Base-by-base conservation (phyloP, 2,329 filamentous ascomycete genomes). In the Aureobasidium pullulans region DNA sequence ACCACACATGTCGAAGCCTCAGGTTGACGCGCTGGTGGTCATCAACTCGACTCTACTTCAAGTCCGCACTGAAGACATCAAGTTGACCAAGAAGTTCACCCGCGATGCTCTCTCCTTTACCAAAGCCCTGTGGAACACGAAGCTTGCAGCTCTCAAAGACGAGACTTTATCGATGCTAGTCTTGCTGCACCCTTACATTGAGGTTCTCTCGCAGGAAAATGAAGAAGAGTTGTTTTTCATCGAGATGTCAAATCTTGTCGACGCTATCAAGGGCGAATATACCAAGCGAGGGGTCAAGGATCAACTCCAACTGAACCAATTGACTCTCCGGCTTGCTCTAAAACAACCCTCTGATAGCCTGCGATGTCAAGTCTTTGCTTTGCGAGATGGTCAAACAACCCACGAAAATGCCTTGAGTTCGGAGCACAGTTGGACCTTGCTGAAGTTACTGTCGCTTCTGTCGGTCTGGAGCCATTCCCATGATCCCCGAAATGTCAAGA, bases 231-330 rank as follows among this genome's bases (percentile, higher is more conserved):
- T 58, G n/a, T 44, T 71, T 23, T 59, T 61, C n/a, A 23, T 56
- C 40, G 69, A 72, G 23, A 42, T 96, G 6, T 83, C 87, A 63
- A 81, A 82, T n/a, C 72, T 96, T 1, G 70, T 85, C 36, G 86
- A 91, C 46, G 78, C 81, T 4, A 73, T 99, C n/a, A 87, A 86
- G 76, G 75, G 76, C 8, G 93, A 96, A 67, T 97, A 97, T 71
- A 79, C 83, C 4, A 85, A 79, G 63, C 82, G 90, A 62, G 79
- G 84, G 37, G 84, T 88, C 49, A 84, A 84, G 61, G 85, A 89
- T 49, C 83, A 86, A 39, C 78, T 97, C 10, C 87, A 90, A 63
- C 74, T 95, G n/a, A 84, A 89, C 62, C 89, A 96, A 66, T 70
- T 96, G 68, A 79, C 67, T 65, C 70, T 67, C 13, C 16, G 28